Percentiles rank a stretch among this genome's conserved stretches.
These are phyloP conservation scores for Punica granatum DNA, from an alignment of 345 rosid genomes.

Conservation along the genomic window DNA sequence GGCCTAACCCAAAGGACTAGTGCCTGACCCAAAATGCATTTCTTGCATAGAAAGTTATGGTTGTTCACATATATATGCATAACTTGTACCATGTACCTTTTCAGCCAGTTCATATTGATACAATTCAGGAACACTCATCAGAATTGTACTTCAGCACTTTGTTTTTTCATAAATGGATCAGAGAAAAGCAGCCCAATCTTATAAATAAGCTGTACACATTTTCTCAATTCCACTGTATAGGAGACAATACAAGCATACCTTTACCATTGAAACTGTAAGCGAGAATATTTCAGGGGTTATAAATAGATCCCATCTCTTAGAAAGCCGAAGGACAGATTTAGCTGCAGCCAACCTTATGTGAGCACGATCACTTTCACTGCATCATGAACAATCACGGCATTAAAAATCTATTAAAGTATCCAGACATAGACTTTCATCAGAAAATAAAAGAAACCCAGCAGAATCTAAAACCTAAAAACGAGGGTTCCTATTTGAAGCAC, in stretches of 20 bases:
- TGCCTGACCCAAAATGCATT: background rate
- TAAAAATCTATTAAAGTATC: background rate
- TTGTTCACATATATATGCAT: background rate
- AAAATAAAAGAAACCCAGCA: background rate
- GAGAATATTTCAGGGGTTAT: constrained; percentile 63
- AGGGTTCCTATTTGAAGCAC: no score
- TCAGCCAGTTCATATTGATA: background rate
- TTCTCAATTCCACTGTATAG: background rate
- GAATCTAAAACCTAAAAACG: no score
- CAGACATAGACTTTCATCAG: background rate
- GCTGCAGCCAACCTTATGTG: constrained; percentile 73
- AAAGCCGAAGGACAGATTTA: constrained; percentile 73
- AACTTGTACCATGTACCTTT: no score
- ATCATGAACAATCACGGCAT: constrained; percentile 18
- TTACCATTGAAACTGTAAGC: constrained; percentile 49
- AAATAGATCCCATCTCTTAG: constrained; percentile 89
- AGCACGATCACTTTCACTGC: constrained; percentile 45
- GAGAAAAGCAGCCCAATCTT: background rate
- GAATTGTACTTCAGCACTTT: background rate
- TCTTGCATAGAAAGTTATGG: background rate
- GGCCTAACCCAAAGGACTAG: background rate
- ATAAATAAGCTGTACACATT: background rate
- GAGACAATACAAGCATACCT: constrained; percentile 34
- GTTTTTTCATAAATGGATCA: background rate
- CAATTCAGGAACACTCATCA: background rate